Evolutionary conservation across 495 filamentous ascomycete species (phyloP).

Genomic region (Astrocystis sublimbata): DNA sequence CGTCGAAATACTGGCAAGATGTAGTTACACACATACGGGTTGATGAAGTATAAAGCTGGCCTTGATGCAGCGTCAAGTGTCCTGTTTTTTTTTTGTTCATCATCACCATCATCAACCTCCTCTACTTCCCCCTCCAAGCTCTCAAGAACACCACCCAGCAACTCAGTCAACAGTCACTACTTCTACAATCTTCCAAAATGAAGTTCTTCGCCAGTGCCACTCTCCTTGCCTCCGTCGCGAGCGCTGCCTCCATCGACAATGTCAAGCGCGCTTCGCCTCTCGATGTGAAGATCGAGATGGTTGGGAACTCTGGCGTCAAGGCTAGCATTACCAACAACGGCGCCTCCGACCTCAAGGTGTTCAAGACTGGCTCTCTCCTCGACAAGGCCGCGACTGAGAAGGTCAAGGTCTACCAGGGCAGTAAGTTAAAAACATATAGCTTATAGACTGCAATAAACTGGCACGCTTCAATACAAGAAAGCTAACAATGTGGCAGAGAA

Average conservation of each 20-base stretch:
- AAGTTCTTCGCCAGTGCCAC: constrained; percentile 37
- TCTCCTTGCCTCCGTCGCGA: constrained; percentile 46
- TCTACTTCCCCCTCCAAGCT: neutral
- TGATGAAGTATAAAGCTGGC: neutral
- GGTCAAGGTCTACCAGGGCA: constrained; percentile 53
- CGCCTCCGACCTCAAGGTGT: constrained; percentile 52
- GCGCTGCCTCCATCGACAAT: constrained; percentile 45
- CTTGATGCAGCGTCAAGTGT: neutral
- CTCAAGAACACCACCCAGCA: neutral
- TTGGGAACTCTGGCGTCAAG: constrained; percentile 58
- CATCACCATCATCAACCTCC: neutral
- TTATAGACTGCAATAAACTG: no score
- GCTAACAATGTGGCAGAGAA: constrained; percentile 35
- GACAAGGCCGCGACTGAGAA: constrained; percentile 61
- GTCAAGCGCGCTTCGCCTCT: constrained; percentile 46
- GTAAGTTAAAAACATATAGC: no score
- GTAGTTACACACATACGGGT: neutral
- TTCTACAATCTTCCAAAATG: constrained; percentile 27
- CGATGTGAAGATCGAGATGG: constrained; percentile 53
- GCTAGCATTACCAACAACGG: constrained; percentile 62
- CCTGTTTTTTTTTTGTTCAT: neutral
- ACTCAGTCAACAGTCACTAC: neutral
- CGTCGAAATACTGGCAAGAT: neutral
- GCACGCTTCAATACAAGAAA: no score
- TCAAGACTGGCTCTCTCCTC: constrained; percentile 64